Percentiles rank a stretch among this genome's conserved stretches.
Evolutionary conservation across 208 protist species (phyloP).

Genomic region (Leishmania tropica): DNA sequence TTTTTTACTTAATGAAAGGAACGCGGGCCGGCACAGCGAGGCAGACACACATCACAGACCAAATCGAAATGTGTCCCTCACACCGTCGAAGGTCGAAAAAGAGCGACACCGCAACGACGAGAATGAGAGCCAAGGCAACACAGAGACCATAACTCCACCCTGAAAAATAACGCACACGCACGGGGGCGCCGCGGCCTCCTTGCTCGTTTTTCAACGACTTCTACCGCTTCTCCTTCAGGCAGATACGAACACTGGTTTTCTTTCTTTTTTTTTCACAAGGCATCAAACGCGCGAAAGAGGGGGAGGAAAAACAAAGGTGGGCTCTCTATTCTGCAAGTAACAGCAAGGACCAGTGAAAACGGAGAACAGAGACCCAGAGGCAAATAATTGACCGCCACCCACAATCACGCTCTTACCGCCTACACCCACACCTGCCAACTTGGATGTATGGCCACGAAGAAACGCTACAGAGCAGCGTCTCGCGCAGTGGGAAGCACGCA

Average conservation of each 20-base stretch:
- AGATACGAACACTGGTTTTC: background rate
- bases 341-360: background rate
- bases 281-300: background rate
- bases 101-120: constrained; percentile 20
- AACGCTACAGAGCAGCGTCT: background rate
- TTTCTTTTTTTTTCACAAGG: background rate
- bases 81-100: constrained; percentile 2
- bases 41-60: background rate
- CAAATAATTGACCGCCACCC: background rate
- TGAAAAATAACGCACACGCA: background rate
- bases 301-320: background rate
- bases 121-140: constrained; percentile 15
- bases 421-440: background rate
- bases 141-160: background rate
- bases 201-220: background rate
- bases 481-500: no score
- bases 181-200: background rate
- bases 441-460: background rate
- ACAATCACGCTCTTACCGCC: background rate
- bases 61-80: background rate
- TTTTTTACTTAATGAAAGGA: constrained; percentile 13
- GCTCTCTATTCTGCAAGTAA: background rate
- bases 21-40: background rate
- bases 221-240: background rate
- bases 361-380: background rate